These are phyloP conservation scores for carrot (Daucus carota) DNA, from an alignment of 129 eudicot genomes.

Conservation along the genomic window DH1_v3.0 NC_030387.2:39372501-39373000, in stretches of 20 bases:
- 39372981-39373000: no score
- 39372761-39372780: no score
- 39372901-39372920: no score
- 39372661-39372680: neutral
- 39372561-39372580: neutral
- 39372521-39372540: neutral
- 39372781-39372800: neutral
- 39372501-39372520: neutral
- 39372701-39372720: neutral
- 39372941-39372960: no score
- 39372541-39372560: neutral
- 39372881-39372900: no score
- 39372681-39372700: neutral
- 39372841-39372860: neutral
- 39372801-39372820: neutral
- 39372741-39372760: neutral
- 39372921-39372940: no score
- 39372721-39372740: no score
- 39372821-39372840: neutral
- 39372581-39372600: neutral
- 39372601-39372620: neutral
- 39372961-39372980: no score
- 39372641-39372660: neutral
- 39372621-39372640: neutral
- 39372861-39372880: no score